Conservation (phyloP, 495 filamentous ascomycete genomes). For the Podospora bellae-mahoneyi region DNA sequence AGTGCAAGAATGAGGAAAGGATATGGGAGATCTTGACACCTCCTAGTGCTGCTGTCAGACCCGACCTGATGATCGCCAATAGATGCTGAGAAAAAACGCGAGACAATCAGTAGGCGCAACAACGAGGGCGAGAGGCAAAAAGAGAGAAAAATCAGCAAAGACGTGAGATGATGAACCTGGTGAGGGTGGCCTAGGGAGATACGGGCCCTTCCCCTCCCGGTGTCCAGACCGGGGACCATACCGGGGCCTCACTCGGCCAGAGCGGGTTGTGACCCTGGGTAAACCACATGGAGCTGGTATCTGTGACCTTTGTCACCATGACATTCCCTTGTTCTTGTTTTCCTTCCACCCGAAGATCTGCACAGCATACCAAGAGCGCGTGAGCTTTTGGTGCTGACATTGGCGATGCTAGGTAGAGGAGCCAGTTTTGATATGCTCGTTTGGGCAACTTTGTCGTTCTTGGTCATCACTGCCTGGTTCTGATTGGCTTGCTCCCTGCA, state of each 20-base stretch:
- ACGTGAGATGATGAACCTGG: not conserved
- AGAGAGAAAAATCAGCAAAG: not conserved
- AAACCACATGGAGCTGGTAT: not conserved
- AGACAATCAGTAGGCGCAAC: not conserved
- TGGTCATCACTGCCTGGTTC: not conserved
- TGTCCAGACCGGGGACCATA: not conserved
- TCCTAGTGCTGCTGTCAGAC: not conserved
- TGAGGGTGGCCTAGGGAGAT: not conserved
- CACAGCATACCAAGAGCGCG: not conserved
- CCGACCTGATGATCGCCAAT: not conserved
- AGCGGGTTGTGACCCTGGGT: not conserved
- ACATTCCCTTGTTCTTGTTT: not conserved
- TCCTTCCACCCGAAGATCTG: not conserved
- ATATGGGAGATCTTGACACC: not conserved
- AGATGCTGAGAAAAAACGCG: not conserved
- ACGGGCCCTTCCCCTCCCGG: not conserved
- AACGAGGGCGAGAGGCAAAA: not conserved
- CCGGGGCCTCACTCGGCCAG: too few relatives aligned
- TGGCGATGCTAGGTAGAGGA: not conserved
- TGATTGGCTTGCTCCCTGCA: not conserved
- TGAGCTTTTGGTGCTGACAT: constrained; percentile 7
- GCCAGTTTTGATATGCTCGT: not conserved
- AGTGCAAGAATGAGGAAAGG: not conserved
- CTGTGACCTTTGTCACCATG: not conserved
- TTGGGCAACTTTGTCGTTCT: not conserved